Conservation (phyloP, 768 basidiomycete genomes). For the Pleurotus djamor region DNA sequence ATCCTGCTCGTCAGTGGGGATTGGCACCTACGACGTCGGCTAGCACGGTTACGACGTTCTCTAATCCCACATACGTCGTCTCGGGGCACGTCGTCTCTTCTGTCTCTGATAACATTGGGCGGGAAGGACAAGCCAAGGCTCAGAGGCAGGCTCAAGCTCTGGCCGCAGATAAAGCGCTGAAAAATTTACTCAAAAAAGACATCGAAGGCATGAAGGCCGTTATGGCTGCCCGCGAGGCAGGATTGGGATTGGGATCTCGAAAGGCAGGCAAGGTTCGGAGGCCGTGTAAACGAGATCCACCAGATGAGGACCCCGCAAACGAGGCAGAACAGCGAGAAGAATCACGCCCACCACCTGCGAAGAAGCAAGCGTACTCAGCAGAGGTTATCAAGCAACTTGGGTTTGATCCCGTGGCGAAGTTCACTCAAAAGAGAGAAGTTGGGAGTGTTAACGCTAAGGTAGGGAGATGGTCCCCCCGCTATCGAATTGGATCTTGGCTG, state of each 20-base stretch:
- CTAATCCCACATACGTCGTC: conserved; percentile 73
- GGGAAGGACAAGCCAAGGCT: conserved; percentile 77
- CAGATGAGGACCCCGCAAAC: conserved; percentile 13
- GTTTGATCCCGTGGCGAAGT: conserved; percentile 71
- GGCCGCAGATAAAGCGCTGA: conserved; percentile 61
- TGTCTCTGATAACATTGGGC: conserved; percentile 68
- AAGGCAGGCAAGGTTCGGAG: conserved; percentile 10
- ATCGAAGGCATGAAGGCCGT: conserved; percentile 68
- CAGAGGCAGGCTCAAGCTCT: conserved; percentile 57
- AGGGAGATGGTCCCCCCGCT: conserved; percentile 1
- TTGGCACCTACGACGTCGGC: conserved; percentile 51
- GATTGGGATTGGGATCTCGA: conserved; percentile 16
- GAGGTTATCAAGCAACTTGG: conserved; percentile 69
- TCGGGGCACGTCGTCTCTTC: conserved; percentile 74
- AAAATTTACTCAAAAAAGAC: conserved; percentile 60
- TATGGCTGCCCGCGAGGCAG: conserved; percentile 53
- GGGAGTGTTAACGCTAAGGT: conserved; percentile 58
- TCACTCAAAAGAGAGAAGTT: conserved; percentile 39
- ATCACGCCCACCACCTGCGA: conserved; percentile 12
- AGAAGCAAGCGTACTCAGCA: conserved; percentile 59
- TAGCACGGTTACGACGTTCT: conserved; percentile 16
- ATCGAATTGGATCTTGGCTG: not conserved
- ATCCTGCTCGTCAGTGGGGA: conserved; percentile 76
- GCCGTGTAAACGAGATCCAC: conserved; percentile 14
- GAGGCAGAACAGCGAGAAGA: conserved; percentile 10